These are phyloP conservation scores for Acidiella bohemica DNA, from an alignment of 495 filamentous ascomycete species.

Conservation along the genomic window DNA sequence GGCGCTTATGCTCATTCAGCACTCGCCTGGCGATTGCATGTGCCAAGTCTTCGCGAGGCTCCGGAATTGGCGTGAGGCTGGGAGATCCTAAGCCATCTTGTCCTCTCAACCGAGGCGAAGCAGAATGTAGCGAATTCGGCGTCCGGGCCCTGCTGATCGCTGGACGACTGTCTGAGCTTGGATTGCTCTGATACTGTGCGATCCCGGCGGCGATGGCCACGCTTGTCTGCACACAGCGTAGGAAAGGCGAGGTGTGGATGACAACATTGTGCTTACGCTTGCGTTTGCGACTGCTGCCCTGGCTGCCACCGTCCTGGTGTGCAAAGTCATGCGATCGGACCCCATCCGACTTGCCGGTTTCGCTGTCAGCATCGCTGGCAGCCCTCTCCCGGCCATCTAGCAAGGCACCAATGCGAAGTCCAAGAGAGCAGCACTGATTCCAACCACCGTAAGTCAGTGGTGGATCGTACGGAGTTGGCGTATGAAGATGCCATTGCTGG, in stretches of 20 bases:
- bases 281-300: slow-evolving; percentile 14
- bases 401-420: slow-evolving; percentile 63
- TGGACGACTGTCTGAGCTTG: slow-evolving; percentile 4
- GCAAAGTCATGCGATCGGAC: slow-evolving; percentile 18
- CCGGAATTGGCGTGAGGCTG: slow-evolving; percentile 11
- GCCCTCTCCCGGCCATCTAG: slow-evolving; percentile 38
- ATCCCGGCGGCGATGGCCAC: slow-evolving; percentile 82
- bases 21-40: slow-evolving; percentile 9
- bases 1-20: slow-evolving; percentile 8
- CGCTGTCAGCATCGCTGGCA: not conserved
- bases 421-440: slow-evolving; percentile 68
- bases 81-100: slow-evolving; percentile 12
- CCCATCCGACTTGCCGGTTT: not conserved
- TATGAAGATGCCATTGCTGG: slow-evolving; percentile 89
- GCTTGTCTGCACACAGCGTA: slow-evolving; percentile 86
- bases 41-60: slow-evolving; percentile 15
- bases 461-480: slow-evolving; percentile 87
- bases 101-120: slow-evolving; percentile 13
- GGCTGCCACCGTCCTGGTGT: not conserved
- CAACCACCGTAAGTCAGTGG: slow-evolving; percentile 92
- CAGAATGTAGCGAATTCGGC: slow-evolving; percentile 6
- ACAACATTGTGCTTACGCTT: slow-evolving; percentile 59
- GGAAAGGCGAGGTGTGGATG: slow-evolving; percentile 82
- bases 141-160: not conserved
- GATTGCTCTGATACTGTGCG: slow-evolving; percentile 44